Evolutionary conservation across 768 basidiomycete genomes (phyloP).

Genomic region (Pseudohyphozyma bogoriensis): DNA sequence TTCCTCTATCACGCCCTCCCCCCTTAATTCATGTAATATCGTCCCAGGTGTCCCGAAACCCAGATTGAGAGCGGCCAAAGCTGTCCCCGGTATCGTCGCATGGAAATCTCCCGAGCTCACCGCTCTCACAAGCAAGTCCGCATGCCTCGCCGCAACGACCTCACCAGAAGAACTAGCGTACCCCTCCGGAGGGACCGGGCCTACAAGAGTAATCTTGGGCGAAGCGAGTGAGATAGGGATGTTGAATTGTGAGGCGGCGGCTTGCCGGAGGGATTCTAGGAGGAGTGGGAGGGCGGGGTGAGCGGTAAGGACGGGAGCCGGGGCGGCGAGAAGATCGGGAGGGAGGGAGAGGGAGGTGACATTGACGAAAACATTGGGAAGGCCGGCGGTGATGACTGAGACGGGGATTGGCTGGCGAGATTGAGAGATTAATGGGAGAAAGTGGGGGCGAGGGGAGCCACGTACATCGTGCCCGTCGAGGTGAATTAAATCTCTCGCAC

Average conservation of each 20-base stretch:
- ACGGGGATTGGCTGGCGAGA: slow-evolving; percentile 8
- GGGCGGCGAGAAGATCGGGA: slow-evolving; percentile 7
- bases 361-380: slow-evolving; percentile 26
- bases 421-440: neutral
- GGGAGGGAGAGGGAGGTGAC: slow-evolving; percentile 5
- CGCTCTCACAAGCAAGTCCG: slow-evolving; percentile 20
- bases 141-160: neutral
- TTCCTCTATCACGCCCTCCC: neutral
- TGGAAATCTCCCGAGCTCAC: slow-evolving; percentile 23
- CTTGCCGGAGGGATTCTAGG: slow-evolving; percentile 15
- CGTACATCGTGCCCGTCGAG: slow-evolving; percentile 6
- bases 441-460: neutral
- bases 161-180: neutral
- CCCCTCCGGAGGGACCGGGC: neutral
- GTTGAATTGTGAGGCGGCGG: slow-evolving; percentile 4
- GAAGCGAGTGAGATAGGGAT: slow-evolving; percentile 17
- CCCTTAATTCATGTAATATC: slow-evolving; percentile 2
- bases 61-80: slow-evolving; percentile 23
- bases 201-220: slow-evolving; percentile 23
- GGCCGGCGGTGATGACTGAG: slow-evolving; percentile 20
- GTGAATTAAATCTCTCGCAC: slow-evolving; percentile 2
- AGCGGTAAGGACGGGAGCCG: slow-evolving; percentile 1
- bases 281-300: slow-evolving; percentile 1
- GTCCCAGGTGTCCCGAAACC: slow-evolving; percentile 10
- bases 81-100: slow-evolving; percentile 26